A percentile compares a stretch with the other conserved stretches of the same genome.
Conservation (phyloP, 805 yeast species). For the Candida oleophila region DNA sequence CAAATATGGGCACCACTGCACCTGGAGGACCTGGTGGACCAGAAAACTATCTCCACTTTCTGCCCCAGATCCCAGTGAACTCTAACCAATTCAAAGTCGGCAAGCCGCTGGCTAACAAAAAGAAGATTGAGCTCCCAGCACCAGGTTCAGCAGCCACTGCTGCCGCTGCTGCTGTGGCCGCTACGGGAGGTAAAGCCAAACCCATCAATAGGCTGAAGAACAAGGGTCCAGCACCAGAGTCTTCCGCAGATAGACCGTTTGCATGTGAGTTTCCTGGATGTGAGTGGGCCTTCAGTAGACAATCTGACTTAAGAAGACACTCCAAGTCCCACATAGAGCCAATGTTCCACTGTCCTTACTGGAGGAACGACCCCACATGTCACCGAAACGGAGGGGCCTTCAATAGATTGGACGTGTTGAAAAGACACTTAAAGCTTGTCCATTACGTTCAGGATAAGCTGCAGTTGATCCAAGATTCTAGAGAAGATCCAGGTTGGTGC, state of each 20-base stretch:
- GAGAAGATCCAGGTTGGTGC: constrained; percentile 67
- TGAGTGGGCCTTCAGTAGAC: constrained; percentile 69
- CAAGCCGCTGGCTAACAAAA: constrained; percentile 11
- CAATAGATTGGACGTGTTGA: constrained; percentile 70
- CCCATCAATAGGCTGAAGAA: constrained; percentile 1
- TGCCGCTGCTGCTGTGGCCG: not conserved
- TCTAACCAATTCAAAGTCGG: constrained; percentile 10
- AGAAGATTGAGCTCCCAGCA: not conserved
- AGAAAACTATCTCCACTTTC: constrained; percentile 3
- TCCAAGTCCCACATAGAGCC: constrained; percentile 65
- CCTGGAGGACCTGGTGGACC: no score
- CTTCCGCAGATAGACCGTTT: constrained; percentile 28
- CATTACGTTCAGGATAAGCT: constrained; percentile 57
- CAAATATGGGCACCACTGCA: not conserved
- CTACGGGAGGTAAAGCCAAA: constrained; percentile 7
- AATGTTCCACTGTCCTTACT: constrained; percentile 68
- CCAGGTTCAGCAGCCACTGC: not conserved
- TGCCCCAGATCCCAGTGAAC: constrained; percentile 3
- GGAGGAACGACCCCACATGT: constrained; percentile 67
- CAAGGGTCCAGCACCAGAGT: constrained; percentile 2
- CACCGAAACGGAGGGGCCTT: constrained; percentile 78
- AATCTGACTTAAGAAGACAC: constrained; percentile 69
- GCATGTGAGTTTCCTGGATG: constrained; percentile 46
- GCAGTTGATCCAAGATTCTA: constrained; percentile 21
- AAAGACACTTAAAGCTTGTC: constrained; percentile 67